Base-by-base conservation (phyloP, 2,329 filamentous ascomycete species). In the Furcasterigmium furcatum region DNA sequence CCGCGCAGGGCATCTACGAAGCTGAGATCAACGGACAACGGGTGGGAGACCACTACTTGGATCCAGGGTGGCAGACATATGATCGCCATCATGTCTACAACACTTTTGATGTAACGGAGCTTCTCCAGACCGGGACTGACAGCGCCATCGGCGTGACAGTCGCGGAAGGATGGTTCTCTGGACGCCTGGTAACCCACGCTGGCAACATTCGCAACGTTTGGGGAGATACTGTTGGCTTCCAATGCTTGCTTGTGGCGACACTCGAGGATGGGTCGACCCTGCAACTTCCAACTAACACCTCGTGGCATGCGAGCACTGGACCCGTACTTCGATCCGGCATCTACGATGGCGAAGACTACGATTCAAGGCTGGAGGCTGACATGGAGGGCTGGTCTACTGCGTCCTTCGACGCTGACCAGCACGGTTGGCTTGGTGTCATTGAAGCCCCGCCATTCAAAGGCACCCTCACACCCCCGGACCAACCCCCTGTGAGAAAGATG, bases 1-100 rank as follows among this genome's bases (percentile, higher is more conserved):
- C 73, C 0, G 65, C 66, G 0, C 55, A 70, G 3, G 74, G 75
- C 0, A 40, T 77, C 1, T 78, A 74, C 43, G 63, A 70, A 34
- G 71, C 68, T 0, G 64, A 66, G 27, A 70, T 80, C 49, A 78
- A 80, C 46, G 74, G 71, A 1, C 49, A 59, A 1, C 57, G 58
- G 5, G 65, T 76, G 1, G 67, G 68, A 0, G 64, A 69, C 29
- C 46, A 58, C 6, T 62, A 67, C 2, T 58, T 79, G 25, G 71
- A 75, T 19, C 77, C 76, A 0, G 76, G 77, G 0, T 80, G 75
- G 72, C 71, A 73, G 38, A 70, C 69, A 2, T 82, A 80, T 52
- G 59, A 68, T 1, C 59, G 73, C 41, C 65, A 76, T 1, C 67
- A 74, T n/a, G 62, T 68, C 2, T 83, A 81, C 47, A 69, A 80